Evolutionary conservation across 148 eudicot genomes (phyloP), one percentile per base, ranked within the genome.

Genomic region (Amaranthus hypochondriacus): DNA sequence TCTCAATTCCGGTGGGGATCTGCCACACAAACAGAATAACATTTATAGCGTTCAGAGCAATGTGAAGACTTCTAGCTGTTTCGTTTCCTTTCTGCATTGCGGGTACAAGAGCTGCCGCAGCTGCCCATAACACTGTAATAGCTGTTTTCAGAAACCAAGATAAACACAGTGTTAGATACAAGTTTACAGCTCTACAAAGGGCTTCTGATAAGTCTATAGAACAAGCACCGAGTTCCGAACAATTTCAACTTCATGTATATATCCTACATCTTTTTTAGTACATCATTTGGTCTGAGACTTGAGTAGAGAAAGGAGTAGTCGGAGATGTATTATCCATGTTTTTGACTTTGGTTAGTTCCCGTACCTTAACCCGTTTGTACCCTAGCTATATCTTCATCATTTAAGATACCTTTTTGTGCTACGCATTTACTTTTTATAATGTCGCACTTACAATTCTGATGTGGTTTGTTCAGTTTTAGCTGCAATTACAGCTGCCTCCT

Each of bases 31-130:
- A 95, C 73, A 96, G 89, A 18, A 75, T 68, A 11, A 95, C 90
- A 64, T 96, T 96, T 54, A 96, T 44, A n/a, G 80, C 81, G 73
- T 96, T 96, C 73, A 96, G 53, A 11, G 97, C 87, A 51, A 96
- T 90, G 83, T 96, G 99, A 70, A 96, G 92, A 86, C 69, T 96
- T 80, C 99, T 86, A 4, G 99, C 99, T 12, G 94, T 89, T 68
- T 96, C 97, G 56, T 78, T 90, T 76, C 99, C 99, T 84, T 90
- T 95, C 83, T 96, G 99, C 99, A 92, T 96, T 73, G 93, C 81
- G 4, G 98, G 98, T 70, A 95, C 97, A 59, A 92, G 84, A 12
- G 98, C 90, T 9, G 97, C 98, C 6, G 97, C 97, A 58, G 88
- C 86, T 72, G 99, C 99, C 99, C 99, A 96, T 42, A 96, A 84